Evolutionary conservation across 306 rosid species (phyloP), one percentile per base, ranked within the genome.

Genomic region (Medicago ruthenica): DNA sequence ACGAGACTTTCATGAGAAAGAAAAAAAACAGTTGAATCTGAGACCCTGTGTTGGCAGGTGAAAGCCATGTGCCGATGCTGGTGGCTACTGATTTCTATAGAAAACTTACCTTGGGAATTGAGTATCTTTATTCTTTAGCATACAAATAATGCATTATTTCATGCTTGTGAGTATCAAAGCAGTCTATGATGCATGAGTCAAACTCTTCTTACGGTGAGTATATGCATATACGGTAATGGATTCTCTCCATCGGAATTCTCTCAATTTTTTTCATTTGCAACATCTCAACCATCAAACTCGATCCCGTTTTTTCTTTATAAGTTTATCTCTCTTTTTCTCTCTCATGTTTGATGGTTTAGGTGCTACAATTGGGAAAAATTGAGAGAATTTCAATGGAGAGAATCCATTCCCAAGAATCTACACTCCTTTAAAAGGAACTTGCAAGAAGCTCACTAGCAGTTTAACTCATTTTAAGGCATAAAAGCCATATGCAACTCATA

Each of bases 391-490:
- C 51, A 13, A 45, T 45, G 51, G 51, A 13, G 16, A 13, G 51
- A 45, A 45, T 45, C 16, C 51, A 45, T 1, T 45, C 51, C 16
- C n/a, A 1, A 13, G 7, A 16, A 45, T 55, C 9, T 20, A 55
- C 31, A 55, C 20, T 78, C 67, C 74, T 24, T 50, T 73, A 63
- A 78, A 79, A 57, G 73, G 53, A 75, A 69, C 55, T 75, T 75
- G 47, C 79, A 55, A 64, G 67, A 65, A 65, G 76, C 76, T 57
- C 40, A 75, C 27, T 11, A n/a, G 24, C 50, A 47, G 41, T 20
- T 70, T 51, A 18, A 61, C 44, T 65, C 81, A 41, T 79, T 79
- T 76, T 44, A 71, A 71, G 51, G 62, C 42, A 34, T 55, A 65
- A 37, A 66, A 61, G 63, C 67, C 24, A 65, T 50, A 61, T 53